Base-by-base conservation (phyloP, 2,329 filamentous ascomycete species). In the Myriosclerotinia duriaeana region DNA sequence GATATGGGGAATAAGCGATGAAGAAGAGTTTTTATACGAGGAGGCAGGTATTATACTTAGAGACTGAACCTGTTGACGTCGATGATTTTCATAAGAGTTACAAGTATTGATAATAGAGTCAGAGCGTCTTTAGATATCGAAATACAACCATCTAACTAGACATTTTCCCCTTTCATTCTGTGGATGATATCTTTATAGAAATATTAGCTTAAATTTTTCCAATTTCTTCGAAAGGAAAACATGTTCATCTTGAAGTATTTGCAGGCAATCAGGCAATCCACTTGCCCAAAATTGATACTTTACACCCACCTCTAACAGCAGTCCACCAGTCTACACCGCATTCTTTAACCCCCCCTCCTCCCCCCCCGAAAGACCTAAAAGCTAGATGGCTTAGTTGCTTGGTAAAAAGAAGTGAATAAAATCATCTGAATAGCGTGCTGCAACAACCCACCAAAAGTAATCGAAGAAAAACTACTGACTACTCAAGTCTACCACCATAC, bases 351-450 rank as follows among this genome's bases (percentile, higher is more conserved):
- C n/a, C 17, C 46, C 26, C 42, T 22, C 14, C 55, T 20, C 17
- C 46, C n/a, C 46, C 20, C 46, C 5, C 6, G 20, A 48, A 22
- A 44, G 40, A 15, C 15, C 55, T 56, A 40, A 26, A 20, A 12
- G 22, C 12, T 26, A 26, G 26, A 26, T 26, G 26, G 42, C 20
- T 14, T 20, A 26, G 22, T 15, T 34, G 54, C 38, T 58, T n/a
- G 22, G 9, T 20, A 59, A 58, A 46, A 59, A 44, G 56, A 48
- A 36, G 56, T 42, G 26, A 48, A 46, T 34, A 54, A 58, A 61
- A 64, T 67, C 69, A 64, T 72, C 67, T n/a, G n/a, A n/a, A 69
- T 72, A 71, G 67, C 70, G 69, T 58, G 65, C n/a, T 26, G 26
- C 26, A 60, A 22, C 54, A 44, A 17, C 48, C 50, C 66, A 54